phyloP scores from a whole-genome alignment of 2,329 filamentous ascomycete genomes.

The Alternaria panax region DNA sequence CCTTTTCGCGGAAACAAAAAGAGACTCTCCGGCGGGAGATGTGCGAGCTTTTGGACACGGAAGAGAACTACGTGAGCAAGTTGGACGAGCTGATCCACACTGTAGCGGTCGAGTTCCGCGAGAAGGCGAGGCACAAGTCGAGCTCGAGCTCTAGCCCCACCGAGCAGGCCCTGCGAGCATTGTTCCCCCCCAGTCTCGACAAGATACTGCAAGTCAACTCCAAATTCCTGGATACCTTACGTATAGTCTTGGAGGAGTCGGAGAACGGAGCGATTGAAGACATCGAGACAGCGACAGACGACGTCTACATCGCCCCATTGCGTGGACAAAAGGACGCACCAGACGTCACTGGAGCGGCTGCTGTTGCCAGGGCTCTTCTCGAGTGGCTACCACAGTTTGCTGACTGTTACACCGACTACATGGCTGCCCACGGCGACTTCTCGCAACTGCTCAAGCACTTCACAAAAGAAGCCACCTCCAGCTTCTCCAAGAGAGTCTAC shows the following conservation, averaged over 20 bases:
- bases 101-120: conserved; percentile 80
- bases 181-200: conserved; percentile 84
- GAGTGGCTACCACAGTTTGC: conserved; percentile 95
- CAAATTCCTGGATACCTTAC: conserved; percentile 78
- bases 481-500: conserved; percentile 79
- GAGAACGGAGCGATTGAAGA: conserved; percentile 81
- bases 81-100: conserved; percentile 82
- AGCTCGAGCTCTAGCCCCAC: conserved; percentile 73
- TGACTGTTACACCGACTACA: conserved; percentile 90
- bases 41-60: conserved; percentile 88
- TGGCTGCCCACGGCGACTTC: conserved; percentile 87
- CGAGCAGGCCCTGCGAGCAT: conserved; percentile 72
- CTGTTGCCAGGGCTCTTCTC: conserved; percentile 80
- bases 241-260: conserved; percentile 78
- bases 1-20: conserved; percentile 83
- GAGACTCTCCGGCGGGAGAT: conserved; percentile 86
- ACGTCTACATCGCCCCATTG: conserved; percentile 45
- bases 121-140: conserved; percentile 67
- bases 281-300: conserved; percentile 66
- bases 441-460: conserved; percentile 81
- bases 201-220: conserved; percentile 83
- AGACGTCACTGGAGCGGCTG: conserved; percentile 79
- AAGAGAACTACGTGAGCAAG: conserved; percentile 92
- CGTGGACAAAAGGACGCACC: conserved; percentile 53
- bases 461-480: conserved; percentile 77